phyloP scores from a whole-genome alignment of 768 basidiomycete genomes.

The Goffeauzyma gilvescens region DNA sequence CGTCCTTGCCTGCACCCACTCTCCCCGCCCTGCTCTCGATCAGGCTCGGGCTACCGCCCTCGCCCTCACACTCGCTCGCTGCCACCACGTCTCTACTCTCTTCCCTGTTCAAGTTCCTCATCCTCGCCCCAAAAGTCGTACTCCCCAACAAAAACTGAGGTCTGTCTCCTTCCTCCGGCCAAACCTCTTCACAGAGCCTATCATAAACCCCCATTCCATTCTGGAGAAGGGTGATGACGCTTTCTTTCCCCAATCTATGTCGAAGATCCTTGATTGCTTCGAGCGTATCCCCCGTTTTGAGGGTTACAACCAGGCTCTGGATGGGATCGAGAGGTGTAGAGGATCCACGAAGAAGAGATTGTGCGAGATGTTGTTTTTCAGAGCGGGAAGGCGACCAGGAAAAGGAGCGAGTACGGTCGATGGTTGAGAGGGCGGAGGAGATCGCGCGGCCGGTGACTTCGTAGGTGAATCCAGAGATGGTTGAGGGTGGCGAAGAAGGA shows the following conservation, averaged over 20 bases:
- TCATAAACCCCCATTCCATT: constrained; percentile 92
- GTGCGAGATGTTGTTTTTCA: not conserved
- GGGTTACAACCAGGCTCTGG: constrained; percentile 59
- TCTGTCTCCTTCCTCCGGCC: constrained; percentile 47
- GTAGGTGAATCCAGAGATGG: not conserved
- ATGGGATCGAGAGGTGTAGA: constrained; percentile 34
- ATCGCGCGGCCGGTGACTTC: not conserved
- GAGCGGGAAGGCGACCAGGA: not conserved
- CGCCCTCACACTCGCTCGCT: too few relatives aligned
- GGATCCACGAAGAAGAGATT: not conserved
- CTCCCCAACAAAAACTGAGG: constrained; percentile 72
- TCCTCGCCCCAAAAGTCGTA: constrained; percentile 53
- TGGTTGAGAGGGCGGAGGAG: not conserved
- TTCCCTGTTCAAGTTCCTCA: constrained; percentile 24
- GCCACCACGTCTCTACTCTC: not conserved
- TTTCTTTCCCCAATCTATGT: constrained; percentile 44
- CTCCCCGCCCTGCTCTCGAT: too few relatives aligned
- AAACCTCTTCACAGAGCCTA: constrained; percentile 45
- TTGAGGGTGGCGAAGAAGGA: too few relatives aligned
- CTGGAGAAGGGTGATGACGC: constrained; percentile 79
- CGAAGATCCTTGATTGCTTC: constrained; percentile 42
- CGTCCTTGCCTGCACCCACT: too few relatives aligned
- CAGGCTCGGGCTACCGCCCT: too few relatives aligned
- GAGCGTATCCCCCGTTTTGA: constrained; percentile 54
- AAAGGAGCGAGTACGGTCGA: not conserved